phyloP scores from a whole-genome alignment of 306 rosid genomes.

The Purshia tridentata region DNA sequence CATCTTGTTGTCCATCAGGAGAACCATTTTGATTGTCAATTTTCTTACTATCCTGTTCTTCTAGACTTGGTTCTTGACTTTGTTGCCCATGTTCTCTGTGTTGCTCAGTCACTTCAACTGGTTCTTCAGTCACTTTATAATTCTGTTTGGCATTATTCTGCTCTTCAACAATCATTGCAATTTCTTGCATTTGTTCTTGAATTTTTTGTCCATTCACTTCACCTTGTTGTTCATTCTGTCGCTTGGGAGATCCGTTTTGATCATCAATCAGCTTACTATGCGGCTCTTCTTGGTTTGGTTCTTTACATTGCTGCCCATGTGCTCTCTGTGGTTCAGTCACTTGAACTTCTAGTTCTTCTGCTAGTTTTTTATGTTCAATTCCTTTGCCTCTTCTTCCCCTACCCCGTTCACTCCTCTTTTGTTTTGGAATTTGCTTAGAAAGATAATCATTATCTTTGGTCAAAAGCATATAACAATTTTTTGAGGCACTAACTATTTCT shows the following conservation, averaged over 20 bases:
- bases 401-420: not conserved
- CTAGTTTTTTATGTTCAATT: not conserved
- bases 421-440: not conserved
- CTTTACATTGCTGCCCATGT: not conserved
- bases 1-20: not conserved
- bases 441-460: not conserved
- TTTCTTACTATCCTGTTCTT: not conserved
- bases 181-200: not conserved
- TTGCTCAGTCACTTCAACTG: not conserved
- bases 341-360: not conserved
- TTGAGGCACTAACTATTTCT: constrained; percentile 14
- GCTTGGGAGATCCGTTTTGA: constrained; percentile 2
- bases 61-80: not conserved
- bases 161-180: not conserved
- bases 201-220: not conserved
- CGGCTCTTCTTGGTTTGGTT: not conserved
- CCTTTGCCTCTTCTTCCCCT: not conserved
- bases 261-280: not conserved
- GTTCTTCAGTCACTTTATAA: not conserved
- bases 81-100: not conserved
- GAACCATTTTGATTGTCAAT: constrained; percentile 11
- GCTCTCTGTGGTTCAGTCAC: not conserved
- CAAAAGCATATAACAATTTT: constrained; percentile 11
- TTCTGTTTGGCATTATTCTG: not conserved
- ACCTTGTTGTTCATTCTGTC: not conserved